Conservation (phyloP, 225 moss, liverwort and hornwort species). For the Bryoerythrophyllum caledonicum region DNA sequence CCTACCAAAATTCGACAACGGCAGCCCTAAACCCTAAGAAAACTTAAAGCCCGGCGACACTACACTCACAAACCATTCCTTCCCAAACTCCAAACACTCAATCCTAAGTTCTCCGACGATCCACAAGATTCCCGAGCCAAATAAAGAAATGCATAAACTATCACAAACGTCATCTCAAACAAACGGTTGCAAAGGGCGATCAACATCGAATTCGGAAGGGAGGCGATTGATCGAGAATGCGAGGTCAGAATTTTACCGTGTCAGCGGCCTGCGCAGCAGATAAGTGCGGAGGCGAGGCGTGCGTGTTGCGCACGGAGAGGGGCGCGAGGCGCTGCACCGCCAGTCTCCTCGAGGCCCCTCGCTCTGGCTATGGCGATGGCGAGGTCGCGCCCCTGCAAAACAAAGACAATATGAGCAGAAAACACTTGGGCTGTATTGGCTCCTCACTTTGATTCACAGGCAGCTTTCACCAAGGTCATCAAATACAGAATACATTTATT, state of each 20-base stretch:
- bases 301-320: constrained; percentile 26
- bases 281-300: constrained; percentile 23
- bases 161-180: not conserved
- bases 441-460: not conserved
- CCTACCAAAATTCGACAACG: not conserved
- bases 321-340: constrained; percentile 40
- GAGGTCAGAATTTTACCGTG: constrained; percentile 4
- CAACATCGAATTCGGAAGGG: not conserved
- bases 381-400: not conserved
- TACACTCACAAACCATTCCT: not conserved
- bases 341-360: constrained; percentile 29
- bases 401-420: not conserved
- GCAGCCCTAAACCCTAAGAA: not conserved
- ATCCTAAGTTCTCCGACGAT: constrained; percentile 3
- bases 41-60: not conserved
- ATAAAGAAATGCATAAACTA: not conserved
- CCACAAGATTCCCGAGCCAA: no score
- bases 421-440: not conserved
- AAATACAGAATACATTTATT: no score
- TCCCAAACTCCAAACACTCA: not conserved
- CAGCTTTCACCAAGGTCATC: not conserved
- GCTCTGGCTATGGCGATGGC: not conserved
- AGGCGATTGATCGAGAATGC: not conserved
- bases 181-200: not conserved
- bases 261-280: constrained; percentile 20